phyloP scores from a whole-genome alignment of 2,329 filamentous ascomycete genomes.

The Fusarium sp. region DNA sequence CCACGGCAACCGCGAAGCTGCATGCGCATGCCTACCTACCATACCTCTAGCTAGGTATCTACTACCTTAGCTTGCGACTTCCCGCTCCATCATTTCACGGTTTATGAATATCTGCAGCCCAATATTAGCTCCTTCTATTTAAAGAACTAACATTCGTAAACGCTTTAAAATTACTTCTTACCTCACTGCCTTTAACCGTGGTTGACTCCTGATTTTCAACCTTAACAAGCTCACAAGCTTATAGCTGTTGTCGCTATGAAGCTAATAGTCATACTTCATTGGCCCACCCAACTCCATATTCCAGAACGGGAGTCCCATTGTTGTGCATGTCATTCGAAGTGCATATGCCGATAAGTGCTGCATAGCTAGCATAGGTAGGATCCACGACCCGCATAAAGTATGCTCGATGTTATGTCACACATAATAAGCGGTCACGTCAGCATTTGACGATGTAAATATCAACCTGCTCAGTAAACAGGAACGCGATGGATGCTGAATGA shows the following conservation, averaged over 20 bases:
- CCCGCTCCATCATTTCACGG: background rate
- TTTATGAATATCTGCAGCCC: background rate
- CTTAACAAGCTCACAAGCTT: constrained; percentile 1
- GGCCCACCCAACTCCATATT: constrained; percentile 20
- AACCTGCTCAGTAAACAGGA: background rate
- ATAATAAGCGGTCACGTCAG: background rate
- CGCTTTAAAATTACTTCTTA: too few species aligned
- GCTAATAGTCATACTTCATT: constrained; percentile 18
- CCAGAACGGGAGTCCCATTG: constrained; percentile 38
- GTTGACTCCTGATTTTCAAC: constrained; percentile 5
- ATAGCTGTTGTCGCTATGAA: background rate
- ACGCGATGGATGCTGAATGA: background rate
- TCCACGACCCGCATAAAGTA: background rate
- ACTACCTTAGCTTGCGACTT: background rate
- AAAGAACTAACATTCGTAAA: too few species aligned
- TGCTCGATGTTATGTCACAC: background rate
- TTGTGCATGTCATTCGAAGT: constrained; percentile 23
- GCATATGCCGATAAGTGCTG: background rate
- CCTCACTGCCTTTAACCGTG: background rate
- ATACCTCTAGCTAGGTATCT: too few species aligned
- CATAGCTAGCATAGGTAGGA: too few species aligned
- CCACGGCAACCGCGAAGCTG: constrained; percentile 36
- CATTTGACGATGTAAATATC: too few species aligned
- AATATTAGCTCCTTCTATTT: background rate
- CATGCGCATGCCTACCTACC: constrained; percentile 3